Conservation (phyloP, 2,329 filamentous ascomycete genomes). For the Sporothrix pallida region DNA sequence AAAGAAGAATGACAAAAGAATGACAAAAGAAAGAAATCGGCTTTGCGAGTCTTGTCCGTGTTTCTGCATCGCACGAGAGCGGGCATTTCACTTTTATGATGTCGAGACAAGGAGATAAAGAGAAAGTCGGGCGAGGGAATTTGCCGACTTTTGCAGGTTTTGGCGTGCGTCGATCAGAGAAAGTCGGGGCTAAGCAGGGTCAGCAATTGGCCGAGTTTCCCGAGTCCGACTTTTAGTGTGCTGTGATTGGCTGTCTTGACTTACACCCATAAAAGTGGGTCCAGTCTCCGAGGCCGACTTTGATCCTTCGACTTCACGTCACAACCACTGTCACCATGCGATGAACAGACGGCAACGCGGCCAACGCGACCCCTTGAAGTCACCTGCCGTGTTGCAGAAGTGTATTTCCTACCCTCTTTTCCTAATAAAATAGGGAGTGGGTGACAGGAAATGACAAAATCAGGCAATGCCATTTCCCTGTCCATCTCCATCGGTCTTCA, state of each 20-base stretch:
- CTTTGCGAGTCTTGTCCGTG: background rate
- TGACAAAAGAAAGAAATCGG: conserved; percentile 9
- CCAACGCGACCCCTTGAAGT: background rate
- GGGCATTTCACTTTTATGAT: conserved; percentile 15
- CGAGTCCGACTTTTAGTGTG: background rate
- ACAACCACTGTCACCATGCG: background rate
- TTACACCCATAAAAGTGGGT: conserved; percentile 1
- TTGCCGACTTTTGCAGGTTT: conserved; percentile 24
- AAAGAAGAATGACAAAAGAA: background rate
- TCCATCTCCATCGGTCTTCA: background rate
- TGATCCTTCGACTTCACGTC: background rate
- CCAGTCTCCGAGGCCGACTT: background rate
- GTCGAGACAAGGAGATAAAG: conserved; percentile 12
- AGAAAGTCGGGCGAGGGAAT: conserved; percentile 19
- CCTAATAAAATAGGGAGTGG: no score
- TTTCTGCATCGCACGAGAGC: background rate
- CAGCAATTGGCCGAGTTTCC: background rate
- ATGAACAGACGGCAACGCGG: conserved; percentile 16
- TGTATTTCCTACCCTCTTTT: no score
- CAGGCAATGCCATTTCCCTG: background rate
- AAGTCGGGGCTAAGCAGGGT: conserved; percentile 22
- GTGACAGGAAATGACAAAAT: background rate
- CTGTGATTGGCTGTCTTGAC: background rate
- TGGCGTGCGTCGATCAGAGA: background rate
- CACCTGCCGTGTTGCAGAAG: no score